Base-by-base conservation (phyloP, 768 basidiomycete genomes). In the Piloderma croceum region DNA sequence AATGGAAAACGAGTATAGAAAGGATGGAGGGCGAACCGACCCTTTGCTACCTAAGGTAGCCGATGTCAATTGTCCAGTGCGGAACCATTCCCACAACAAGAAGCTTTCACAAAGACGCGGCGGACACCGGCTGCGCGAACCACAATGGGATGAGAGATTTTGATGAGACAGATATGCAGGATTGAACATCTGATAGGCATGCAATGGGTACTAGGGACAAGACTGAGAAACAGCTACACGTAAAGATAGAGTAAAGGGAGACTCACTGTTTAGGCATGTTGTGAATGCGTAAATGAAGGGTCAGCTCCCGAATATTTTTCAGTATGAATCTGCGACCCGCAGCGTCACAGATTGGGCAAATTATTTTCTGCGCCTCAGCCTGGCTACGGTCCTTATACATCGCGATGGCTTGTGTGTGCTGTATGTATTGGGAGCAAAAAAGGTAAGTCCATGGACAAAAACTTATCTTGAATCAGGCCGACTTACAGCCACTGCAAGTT, bases 261-360 rank as follows among this genome's bases (percentile, higher is more conserved):
- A 56, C 61, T 31, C 42, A 69, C 68, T 57, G 48, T 39, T 74
- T 70, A 23, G 66, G 61, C 23, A 78, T 68, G 46, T 76, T 71
- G 53, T 78, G 64, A 13, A 66, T 58, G 34, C 65, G 60, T 4
- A 66, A 36, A 38, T 66, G 64, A 39, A 51, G 65, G 39, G 53
- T 60, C 38, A 66, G 61, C 20, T 59, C 58, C 31, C 57, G 48
- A 18, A 54, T 54, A 12, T 49, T 48, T 3, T 38, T 39, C 12
- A 66, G 46, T 11, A 60, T 52, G 45, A 64, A 49, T 6, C 48
- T 47, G 51, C 77, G 78, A 22, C 65, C 72, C 24, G 61, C n/a
- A n/a, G n/a, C n/a, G 52, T 25, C 73, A 67, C 19, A 61, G 63
- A 48, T 76, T 78, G 6, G 55, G 53, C 15, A 79, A 57, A 15